Evolutionary conservation across 2,329 filamentous ascomycete genomes (phyloP).

Genomic region (Aspergillus chevalieri): DNA sequence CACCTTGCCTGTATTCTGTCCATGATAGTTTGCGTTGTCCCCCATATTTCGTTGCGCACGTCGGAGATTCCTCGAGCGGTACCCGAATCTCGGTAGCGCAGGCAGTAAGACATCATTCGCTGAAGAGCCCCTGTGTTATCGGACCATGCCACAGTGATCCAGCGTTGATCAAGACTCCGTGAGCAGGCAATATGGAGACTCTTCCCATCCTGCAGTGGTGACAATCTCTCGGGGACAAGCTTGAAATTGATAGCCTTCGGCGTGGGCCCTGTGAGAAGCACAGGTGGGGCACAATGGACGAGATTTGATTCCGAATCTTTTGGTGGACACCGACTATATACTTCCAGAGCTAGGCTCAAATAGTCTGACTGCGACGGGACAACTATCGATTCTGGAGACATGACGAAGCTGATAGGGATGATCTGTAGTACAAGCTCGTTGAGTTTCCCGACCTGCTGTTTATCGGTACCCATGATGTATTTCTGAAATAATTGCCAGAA

Average conservation of each 20-base stretch:
- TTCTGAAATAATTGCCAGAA: constrained; percentile 53
- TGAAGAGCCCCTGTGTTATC: constrained; percentile 52
- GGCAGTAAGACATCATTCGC: constrained; percentile 49
- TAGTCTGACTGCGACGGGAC: constrained; percentile 46
- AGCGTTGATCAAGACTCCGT: constrained; percentile 49
- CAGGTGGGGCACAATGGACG: constrained; percentile 47
- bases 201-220: constrained; percentile 52
- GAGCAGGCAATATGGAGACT: constrained; percentile 56
- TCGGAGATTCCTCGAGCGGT: constrained; percentile 38
- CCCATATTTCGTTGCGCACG: constrained; percentile 53
- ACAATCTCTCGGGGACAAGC: constrained; percentile 46
- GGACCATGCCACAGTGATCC: constrained; percentile 56
- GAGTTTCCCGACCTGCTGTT: constrained; percentile 22
- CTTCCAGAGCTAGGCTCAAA: constrained; percentile 48
- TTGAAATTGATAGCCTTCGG: constrained; percentile 52
- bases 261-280: constrained; percentile 49
- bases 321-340: constrained; percentile 54
- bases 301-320: constrained; percentile 28
- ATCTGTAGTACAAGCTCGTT: constrained; percentile 54
- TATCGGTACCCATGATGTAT: constrained; percentile 40
- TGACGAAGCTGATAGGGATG: constrained; percentile 50
- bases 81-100: constrained; percentile 35
- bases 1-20: constrained; percentile 48
- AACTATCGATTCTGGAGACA: constrained; percentile 46
- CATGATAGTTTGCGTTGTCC: constrained; percentile 51